phyloP scores from a whole-genome alignment of 2,329 filamentous ascomycete species.

The Diaporthe velutina region DNA sequence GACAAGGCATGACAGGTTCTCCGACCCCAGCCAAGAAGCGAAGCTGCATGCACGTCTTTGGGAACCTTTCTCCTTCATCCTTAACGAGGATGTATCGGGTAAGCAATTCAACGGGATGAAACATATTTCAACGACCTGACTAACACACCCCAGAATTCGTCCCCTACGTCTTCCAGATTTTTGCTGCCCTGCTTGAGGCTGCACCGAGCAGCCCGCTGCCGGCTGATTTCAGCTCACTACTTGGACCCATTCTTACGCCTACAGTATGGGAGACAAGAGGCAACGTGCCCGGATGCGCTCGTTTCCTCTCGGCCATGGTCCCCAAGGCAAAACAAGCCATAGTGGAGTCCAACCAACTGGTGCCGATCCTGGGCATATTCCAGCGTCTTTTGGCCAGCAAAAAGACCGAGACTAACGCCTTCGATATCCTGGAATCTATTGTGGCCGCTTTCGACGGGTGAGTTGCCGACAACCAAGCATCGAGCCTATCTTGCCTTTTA shows the following conservation, averaged over 20 bases:
- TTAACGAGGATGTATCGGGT: constrained; percentile 86
- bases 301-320: constrained; percentile 87
- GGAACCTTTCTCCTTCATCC: constrained; percentile 83
- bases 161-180: constrained; percentile 96
- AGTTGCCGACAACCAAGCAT: constrained; percentile 50
- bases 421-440: constrained; percentile 89
- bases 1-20: constrained; percentile 63
- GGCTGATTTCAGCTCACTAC: constrained; percentile 82
- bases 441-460: constrained; percentile 80
- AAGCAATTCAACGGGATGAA: constrained; percentile 45
- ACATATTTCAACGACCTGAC: constrained; percentile 22
- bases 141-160: constrained; percentile 79
- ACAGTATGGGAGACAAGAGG: constrained; percentile 91
- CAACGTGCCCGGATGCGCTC: constrained; percentile 91
- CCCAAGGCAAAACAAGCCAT: constrained; percentile 81
- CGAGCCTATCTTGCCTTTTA: neutral
- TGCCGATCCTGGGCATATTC: constrained; percentile 94
- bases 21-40: constrained; percentile 74
- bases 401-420: constrained; percentile 86
- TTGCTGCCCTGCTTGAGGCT: constrained; percentile 89
- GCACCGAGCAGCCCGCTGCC: constrained; percentile 85
- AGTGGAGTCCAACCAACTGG: constrained; percentile 82
- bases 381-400: constrained; percentile 88
- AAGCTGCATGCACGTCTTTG: constrained; percentile 87
- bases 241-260: constrained; percentile 84